Conservation (phyloP, 2,329 filamentous ascomycete genomes). For the Rosellinia necatrix region DNA sequence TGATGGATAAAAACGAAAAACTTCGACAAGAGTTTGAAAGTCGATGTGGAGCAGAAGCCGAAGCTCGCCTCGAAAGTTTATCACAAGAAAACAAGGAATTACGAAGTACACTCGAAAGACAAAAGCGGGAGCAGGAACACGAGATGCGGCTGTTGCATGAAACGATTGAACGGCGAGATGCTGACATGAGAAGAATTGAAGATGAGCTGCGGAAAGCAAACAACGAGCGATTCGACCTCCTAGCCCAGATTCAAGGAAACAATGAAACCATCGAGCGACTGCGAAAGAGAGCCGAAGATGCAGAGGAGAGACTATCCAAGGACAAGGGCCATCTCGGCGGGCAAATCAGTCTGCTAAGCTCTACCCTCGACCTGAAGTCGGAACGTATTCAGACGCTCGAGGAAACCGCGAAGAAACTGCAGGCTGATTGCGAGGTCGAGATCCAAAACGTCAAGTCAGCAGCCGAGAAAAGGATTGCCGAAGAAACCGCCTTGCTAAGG, state of each 20-base stretch:
- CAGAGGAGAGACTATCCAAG: constrained; percentile 38
- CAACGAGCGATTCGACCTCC: constrained; percentile 30
- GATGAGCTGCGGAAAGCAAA: constrained; percentile 47
- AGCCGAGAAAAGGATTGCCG: constrained; percentile 76
- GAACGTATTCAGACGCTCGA: constrained; percentile 37
- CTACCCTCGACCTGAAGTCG: constrained; percentile 36
- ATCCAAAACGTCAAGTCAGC: constrained; percentile 76
- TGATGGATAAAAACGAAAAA: constrained; percentile 61
- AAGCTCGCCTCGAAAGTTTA: constrained; percentile 40
- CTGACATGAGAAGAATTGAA: constrained; percentile 53
- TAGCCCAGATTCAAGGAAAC: constrained; percentile 36
- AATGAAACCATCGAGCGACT: constrained; percentile 38
- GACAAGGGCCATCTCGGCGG: constrained; percentile 39
- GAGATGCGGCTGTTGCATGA: constrained; percentile 45
- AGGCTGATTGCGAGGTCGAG: constrained; percentile 32
- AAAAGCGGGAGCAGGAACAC: constrained; percentile 54
- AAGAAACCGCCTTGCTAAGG: constrained; percentile 61
- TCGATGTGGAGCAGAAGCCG: constrained; percentile 35
- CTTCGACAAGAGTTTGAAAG: constrained; percentile 55
- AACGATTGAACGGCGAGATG: constrained; percentile 59
- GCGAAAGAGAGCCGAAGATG: constrained; percentile 37
- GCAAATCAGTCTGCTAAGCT: constrained; percentile 37
- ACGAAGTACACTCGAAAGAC: constrained; percentile 55
- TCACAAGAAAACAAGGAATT: constrained; percentile 70
- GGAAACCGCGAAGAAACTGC: constrained; percentile 32